Evolutionary conservation across 176 grass and related monocot genomes (phyloP).

Genomic region (Chrysopogon serrulatus): DNA sequence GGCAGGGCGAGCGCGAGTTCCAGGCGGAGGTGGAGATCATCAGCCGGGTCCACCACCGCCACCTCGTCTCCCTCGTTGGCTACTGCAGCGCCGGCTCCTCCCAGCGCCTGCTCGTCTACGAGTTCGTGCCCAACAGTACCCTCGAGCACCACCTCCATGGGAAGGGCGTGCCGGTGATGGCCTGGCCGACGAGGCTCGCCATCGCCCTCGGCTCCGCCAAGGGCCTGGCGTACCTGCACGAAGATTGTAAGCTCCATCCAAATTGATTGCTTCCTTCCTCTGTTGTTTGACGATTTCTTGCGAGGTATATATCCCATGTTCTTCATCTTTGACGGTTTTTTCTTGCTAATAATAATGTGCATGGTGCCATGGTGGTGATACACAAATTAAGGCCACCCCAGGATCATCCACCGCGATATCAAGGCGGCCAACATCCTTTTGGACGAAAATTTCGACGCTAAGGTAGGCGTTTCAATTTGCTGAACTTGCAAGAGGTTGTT

Average conservation of each 20-base stretch:
- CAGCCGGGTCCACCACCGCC: constrained; percentile 93
- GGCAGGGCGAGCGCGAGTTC: constrained; percentile 98
- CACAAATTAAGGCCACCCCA: constrained; percentile 57
- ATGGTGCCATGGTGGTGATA: background rate
- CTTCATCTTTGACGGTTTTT: background rate
- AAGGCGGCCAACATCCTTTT: constrained; percentile 91
- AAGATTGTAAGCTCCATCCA: constrained; percentile 71
- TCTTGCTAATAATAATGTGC: background rate
- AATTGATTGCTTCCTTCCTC: background rate
- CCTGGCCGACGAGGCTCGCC: constrained; percentile 66
- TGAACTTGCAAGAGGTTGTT: too few species aligned
- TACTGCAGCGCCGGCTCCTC: constrained; percentile 71
- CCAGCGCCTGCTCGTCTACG: constrained; percentile 89
- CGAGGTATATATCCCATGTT: background rate
- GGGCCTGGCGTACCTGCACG: constrained; percentile 93
- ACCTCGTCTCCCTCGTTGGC: constrained; percentile 93
- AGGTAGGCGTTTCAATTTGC: constrained; percentile 31
- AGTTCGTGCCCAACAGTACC: constrained; percentile 79
- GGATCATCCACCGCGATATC: constrained; percentile 97
- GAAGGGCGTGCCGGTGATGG: constrained; percentile 63
- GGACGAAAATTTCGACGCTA: constrained; percentile 90
- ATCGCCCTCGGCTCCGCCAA: constrained; percentile 92
- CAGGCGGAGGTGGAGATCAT: constrained; percentile 99
- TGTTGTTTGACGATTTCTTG: background rate
- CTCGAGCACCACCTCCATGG: constrained; percentile 85